These are phyloP conservation scores for Stentor coeruleus DNA, from an alignment of 73 alveolate genomes.

Conservation along the genomic window DNA sequence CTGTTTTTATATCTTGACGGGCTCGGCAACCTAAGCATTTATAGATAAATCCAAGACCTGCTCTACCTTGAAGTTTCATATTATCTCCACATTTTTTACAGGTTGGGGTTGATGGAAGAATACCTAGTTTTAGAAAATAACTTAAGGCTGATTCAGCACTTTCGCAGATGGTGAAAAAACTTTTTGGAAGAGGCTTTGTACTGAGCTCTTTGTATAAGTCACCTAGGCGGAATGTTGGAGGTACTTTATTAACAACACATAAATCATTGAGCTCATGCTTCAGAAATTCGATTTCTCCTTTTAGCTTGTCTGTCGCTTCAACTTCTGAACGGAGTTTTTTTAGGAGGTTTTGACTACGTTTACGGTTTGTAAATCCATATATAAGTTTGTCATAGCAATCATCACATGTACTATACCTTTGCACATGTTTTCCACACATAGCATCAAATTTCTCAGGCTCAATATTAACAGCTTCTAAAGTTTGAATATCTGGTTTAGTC, in stretches of 20 bases:
- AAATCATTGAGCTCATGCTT: neutral
- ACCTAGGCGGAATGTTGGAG: neutral
- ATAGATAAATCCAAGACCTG: neutral
- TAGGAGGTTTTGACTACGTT: neutral
- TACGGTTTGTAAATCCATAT: neutral
- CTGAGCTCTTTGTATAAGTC: neutral
- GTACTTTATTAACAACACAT: neutral
- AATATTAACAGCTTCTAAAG: no score
- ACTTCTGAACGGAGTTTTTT: neutral
- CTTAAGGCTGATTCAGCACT: neutral
- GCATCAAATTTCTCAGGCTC: no score
- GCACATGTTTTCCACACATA: neutral
- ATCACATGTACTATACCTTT: neutral
- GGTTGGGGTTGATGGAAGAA: neutral
- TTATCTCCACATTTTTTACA: constrained; percentile 13
- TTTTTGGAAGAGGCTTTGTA: neutral
- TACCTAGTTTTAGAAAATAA: neutral
- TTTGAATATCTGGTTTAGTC: no score
- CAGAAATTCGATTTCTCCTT: neutral
- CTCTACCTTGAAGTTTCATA: neutral
- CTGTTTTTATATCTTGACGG: neutral
- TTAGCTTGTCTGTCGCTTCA: neutral
- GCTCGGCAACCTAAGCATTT: neutral
- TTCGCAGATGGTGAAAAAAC: constrained; percentile 1
- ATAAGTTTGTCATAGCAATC: neutral